Base-by-base conservation (phyloP, 192 early-diverging fungal genomes). In the Jimgerdemannia flammicorona region DNA sequence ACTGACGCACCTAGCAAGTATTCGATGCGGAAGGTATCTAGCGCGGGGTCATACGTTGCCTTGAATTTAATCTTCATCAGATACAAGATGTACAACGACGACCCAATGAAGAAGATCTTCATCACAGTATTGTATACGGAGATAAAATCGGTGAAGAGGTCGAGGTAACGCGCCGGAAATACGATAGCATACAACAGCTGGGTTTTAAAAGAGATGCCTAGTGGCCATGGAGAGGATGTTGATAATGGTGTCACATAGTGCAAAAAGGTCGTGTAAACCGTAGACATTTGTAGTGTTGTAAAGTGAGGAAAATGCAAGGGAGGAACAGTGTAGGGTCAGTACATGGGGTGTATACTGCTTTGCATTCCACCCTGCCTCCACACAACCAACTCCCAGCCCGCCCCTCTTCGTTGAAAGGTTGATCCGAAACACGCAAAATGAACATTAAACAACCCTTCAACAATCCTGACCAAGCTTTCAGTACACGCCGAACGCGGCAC, bases 121-220 rank as follows among this genome's bases (percentile, higher is more conserved):
- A 97, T 97, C 10, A 91, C 77, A 40, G 94, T 90, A 86, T 99
- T 98, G 87, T 99, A 99, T 17, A 97, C 76, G 0, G 94, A 95
- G 54, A 91, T 72, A 70, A 86, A 96, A 44, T 81, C 76, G 41
- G 84, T 84, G 73, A 95, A 88, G 72, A 99, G 86, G 81, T 99
- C 98, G 43, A 96, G 83, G 79, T 99, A 99, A 68, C 98, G 93
- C n/a, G 96, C 91, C 70, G 89, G 77, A 81, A 99, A 99, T 9
- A 99, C 95, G 42, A 93, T 66, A 29, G 96, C 86, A 75, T 98
- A 98, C 41, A 99, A 88, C 0, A 87, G 85, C 86, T 99, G 98
- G 0, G 97, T 91, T 83, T 99, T 99, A 87, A 98, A 95, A 14
- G 98, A 99, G 69, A 99, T 98, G 29, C 98, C 95, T 96, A 76